phyloP scores from a whole-genome alignment of 495 filamentous ascomycete genomes.

The Bryoglossum gracile region DNA sequence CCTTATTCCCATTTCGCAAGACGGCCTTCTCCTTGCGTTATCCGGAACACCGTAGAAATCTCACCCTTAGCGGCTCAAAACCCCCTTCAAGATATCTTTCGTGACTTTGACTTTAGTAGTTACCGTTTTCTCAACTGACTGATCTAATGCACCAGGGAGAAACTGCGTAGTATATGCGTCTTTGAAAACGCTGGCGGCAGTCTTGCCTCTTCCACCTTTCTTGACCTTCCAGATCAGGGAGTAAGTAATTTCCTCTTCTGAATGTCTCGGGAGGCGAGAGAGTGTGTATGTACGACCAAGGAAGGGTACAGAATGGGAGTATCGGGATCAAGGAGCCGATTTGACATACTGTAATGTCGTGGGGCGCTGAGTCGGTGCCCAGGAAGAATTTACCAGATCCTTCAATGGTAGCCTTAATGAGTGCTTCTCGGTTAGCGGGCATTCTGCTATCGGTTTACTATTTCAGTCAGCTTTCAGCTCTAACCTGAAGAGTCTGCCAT shows the following conservation, averaged over 20 bases:
- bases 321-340: too few species aligned
- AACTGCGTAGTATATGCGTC: slow-evolving; percentile 72
- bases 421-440: slow-evolving; percentile 58
- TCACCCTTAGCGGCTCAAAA: slow-evolving; percentile 68
- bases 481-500: background rate
- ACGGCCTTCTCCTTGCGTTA: slow-evolving; percentile 47
- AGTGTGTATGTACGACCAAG: too few species aligned
- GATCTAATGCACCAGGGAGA: slow-evolving; percentile 66
- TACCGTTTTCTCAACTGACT: slow-evolving; percentile 57
- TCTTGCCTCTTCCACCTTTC: slow-evolving; percentile 47
- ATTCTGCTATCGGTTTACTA: slow-evolving; percentile 50
- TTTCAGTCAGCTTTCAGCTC: background rate
- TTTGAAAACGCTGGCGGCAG: slow-evolving; percentile 83
- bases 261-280: too few species aligned
- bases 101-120: slow-evolving; percentile 63
- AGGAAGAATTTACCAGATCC: slow-evolving; percentile 67
- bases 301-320: too few species aligned
- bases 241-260: too few species aligned
- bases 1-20: slow-evolving; percentile 53
- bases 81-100: slow-evolving; percentile 60
- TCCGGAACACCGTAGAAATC: slow-evolving; percentile 57
- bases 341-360: too few species aligned
- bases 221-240: too few species aligned
- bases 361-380: slow-evolving; percentile 50
- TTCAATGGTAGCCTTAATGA: slow-evolving; percentile 51